Conservation (phyloP, 2,329 filamentous ascomycete species). For the Rhynchosporium graminicola region DNA sequence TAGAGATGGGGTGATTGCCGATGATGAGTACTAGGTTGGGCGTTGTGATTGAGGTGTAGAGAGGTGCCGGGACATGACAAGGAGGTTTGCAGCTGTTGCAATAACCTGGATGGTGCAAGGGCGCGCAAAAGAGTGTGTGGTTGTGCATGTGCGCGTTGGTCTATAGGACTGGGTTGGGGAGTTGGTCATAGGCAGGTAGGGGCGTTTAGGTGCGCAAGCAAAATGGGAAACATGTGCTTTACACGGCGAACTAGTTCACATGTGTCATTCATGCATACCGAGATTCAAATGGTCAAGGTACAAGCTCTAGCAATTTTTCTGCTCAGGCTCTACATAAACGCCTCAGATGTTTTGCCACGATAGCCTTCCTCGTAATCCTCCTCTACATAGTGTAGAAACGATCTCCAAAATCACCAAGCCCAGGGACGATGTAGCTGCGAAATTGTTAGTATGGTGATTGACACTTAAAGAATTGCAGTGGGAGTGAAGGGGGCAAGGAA, state of each 20-base stretch:
- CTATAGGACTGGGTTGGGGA: constrained; percentile 19
- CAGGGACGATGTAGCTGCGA: constrained; percentile 87
- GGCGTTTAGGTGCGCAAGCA: constrained; percentile 23
- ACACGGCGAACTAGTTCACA: background rate
- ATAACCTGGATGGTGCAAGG: background rate
- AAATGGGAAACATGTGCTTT: constrained; percentile 17
- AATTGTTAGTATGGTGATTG: constrained; percentile 25
- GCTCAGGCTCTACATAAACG: background rate
- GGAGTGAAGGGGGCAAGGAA: constrained; percentile 27
- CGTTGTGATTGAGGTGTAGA: background rate
- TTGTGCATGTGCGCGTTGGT: background rate
- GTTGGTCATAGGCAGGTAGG: constrained; percentile 19
- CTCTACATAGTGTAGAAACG: constrained; percentile 86
- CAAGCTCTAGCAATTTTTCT: background rate
- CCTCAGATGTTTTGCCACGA: background rate
- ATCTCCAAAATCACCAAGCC: constrained; percentile 93
- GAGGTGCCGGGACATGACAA: background rate
- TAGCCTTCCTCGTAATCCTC: background rate
- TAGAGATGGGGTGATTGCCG: constrained; percentile 53
- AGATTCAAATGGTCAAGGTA: background rate
- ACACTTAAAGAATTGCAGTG: constrained; percentile 11
- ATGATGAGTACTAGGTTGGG: constrained; percentile 54
- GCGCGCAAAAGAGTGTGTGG: background rate
- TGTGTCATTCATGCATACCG: no score
- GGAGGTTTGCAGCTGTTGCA: background rate